Percentiles rank a stretch among this genome's conserved stretches.
phyloP scores from a whole-genome alignment of 345 rosid genomes.

The Salix koriyanagi region DNA sequence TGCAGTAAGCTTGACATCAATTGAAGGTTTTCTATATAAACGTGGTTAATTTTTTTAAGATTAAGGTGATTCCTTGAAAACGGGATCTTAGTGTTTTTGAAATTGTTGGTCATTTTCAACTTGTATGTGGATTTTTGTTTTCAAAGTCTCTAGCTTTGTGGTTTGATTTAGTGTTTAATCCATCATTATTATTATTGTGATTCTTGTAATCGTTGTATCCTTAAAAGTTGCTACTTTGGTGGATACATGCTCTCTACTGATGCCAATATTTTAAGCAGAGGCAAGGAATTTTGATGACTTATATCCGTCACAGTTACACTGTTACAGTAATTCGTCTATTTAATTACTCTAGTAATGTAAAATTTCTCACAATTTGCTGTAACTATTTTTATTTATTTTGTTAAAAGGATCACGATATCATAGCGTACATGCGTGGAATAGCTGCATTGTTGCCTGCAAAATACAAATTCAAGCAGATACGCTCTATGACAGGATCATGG shows the following conservation, averaged over 20 bases:
- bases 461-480: slow-evolving; percentile 32
- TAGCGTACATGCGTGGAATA: slow-evolving; percentile 25
- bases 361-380: no score
- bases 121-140: neutral
- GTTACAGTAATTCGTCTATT: no score
- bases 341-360: no score
- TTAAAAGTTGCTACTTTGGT: no score
- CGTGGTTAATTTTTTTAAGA: no score
- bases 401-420: neutral
- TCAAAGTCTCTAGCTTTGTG: neutral
- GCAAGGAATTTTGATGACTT: no score
- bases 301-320: no score
- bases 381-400: neutral
- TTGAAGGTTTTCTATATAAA: no score
- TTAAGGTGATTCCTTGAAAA: neutral
- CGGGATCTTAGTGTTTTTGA: neutral
- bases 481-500: slow-evolving; percentile 29
- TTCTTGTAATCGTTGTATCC: no score
- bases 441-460: slow-evolving; percentile 23
- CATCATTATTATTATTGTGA: neutral
- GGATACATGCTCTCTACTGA: no score
- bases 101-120: neutral
- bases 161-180: neutral
- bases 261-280: no score
- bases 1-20: no score